Conservation (phyloP, 1,139 yeast species). For the Kazachstania sp. region DNA sequence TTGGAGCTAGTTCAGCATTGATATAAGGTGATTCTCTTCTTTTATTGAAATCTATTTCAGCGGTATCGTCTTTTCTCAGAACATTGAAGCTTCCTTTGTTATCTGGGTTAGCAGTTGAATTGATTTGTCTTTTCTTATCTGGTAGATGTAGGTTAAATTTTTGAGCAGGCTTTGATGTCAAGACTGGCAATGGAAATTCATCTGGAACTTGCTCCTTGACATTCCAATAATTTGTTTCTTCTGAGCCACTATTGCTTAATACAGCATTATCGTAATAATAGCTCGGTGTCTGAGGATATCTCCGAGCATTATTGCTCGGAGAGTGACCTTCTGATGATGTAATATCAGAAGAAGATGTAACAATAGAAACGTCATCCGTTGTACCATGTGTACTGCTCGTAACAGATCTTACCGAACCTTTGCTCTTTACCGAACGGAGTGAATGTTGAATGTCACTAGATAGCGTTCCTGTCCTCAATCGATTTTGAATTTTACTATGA, state of each 20-base stretch:
- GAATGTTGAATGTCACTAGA: constrained; percentile 11
- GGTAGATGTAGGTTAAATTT: constrained; percentile 7
- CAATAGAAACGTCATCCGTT: constrained; percentile 25
- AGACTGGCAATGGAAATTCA: constrained; percentile 14
- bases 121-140: background rate
- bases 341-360: constrained; percentile 28
- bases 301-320: constrained; percentile 16
- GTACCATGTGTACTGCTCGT: constrained; percentile 20
- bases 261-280: constrained; percentile 23
- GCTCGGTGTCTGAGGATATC: constrained; percentile 31
- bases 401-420: constrained; percentile 22
- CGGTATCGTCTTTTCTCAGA: constrained; percentile 49
- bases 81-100: constrained; percentile 47
- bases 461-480: constrained; percentile 11
- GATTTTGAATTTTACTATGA: constrained; percentile 19
- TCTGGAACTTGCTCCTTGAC: constrained; percentile 40
- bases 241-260: constrained; percentile 20
- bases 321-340: constrained; percentile 27
- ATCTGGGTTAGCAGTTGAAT: background rate
- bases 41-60: constrained; percentile 76
- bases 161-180: constrained; percentile 8
- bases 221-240: constrained; percentile 52
- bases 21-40: constrained; percentile 67
- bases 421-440: constrained; percentile 18
- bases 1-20: constrained; percentile 44